phyloP scores from a whole-genome alignment of 164 flowering plant species.

The Litsea cubeba region DNA sequence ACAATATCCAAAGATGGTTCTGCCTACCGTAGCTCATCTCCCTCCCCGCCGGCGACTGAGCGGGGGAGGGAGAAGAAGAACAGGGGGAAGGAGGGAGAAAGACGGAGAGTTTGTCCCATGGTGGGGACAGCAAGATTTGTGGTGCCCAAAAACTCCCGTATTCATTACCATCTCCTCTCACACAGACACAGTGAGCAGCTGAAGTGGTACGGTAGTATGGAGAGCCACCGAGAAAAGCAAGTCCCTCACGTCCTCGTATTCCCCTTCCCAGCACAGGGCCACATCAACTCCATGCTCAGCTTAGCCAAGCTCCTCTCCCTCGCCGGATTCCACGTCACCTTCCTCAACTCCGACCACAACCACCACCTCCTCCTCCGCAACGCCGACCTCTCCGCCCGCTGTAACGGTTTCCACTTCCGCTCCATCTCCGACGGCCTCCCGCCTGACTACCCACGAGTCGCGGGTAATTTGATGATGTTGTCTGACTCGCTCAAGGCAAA shows the following conservation, averaged over 20 bases:
- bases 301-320: conserved; percentile 41
- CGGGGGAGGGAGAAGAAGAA: too few species aligned
- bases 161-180: too few species aligned
- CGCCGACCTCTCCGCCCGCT: conserved; percentile 9
- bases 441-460: conserved; percentile 22
- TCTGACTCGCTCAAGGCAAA: conserved; percentile 10
- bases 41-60: too few species aligned
- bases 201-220: not conserved
- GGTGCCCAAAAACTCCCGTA: too few species aligned
- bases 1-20: too few species aligned
- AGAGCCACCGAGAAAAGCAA: conserved; percentile 2
- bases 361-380: conserved; percentile 26
- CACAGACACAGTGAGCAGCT: too few species aligned
- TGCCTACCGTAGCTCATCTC: too few species aligned
- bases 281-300: conserved; percentile 45
- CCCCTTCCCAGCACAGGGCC: conserved; percentile 44
- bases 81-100: too few species aligned
- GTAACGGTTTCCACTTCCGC: conserved; percentile 20
- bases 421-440: conserved; percentile 36
- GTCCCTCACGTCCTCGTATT: conserved; percentile 41
- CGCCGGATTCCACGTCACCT: conserved; percentile 35
- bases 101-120: too few species aligned
- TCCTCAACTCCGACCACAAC: conserved; percentile 41
- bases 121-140: too few species aligned
- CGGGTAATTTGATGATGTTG: conserved; percentile 12